Evolutionary conservation across 129 eudicot species (phyloP).

Genomic region (Kitagawia praeruptora): DNA sequence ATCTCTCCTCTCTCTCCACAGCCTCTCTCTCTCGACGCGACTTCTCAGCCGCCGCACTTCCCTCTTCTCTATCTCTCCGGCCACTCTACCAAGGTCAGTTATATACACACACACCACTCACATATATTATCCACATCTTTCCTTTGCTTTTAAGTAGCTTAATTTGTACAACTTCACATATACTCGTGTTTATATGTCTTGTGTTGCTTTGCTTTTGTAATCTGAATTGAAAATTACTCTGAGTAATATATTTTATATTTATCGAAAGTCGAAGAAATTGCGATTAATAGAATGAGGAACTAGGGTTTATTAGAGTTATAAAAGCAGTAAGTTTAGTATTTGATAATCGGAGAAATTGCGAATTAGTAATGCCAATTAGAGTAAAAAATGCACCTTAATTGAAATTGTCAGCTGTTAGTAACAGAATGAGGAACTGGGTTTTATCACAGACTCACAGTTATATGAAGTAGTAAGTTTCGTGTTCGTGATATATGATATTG

Average conservation of each 20-base stretch:
- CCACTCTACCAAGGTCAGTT: not conserved
- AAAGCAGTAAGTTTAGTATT: not conserved
- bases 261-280: not conserved
- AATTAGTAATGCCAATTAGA: not conserved
- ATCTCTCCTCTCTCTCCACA: not conserved
- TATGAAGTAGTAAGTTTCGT: not conserved
- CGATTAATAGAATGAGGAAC: not conserved
- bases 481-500: not conserved
- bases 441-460: not conserved
- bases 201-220: not conserved
- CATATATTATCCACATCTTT: not conserved
- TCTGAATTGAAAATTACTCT: too few relatives aligned
- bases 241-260: not conserved
- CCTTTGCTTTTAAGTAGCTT: not conserved
- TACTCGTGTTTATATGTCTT: not conserved
- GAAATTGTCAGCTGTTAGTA: not conserved
- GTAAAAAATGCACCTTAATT: not conserved
- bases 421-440: not conserved
- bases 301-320: not conserved
- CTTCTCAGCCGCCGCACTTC: not conserved
- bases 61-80: not conserved
- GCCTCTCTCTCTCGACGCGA: not conserved
- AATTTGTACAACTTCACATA: not conserved
- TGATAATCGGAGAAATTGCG: not conserved
- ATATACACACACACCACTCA: not conserved